Percentiles rank a stretch among this genome's conserved stretches.
Evolutionary conservation across 345 rosid species (phyloP).

Genomic region (Passiflora organensis): DNA sequence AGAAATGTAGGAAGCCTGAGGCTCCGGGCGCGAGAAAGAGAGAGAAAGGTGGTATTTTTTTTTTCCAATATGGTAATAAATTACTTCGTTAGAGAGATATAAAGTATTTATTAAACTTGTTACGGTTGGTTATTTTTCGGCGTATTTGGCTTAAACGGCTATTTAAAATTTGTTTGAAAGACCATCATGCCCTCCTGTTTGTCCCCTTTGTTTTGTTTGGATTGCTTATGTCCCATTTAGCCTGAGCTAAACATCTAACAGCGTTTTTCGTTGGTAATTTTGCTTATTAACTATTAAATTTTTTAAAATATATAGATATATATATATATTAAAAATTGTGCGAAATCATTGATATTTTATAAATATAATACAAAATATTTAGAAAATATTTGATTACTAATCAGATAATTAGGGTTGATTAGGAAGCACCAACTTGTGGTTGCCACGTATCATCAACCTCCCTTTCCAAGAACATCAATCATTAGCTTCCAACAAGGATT

Average conservation of each 20-base stretch:
- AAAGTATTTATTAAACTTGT: background rate
- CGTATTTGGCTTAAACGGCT: conserved; percentile 17
- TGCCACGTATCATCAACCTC: background rate
- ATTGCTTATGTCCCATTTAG: background rate
- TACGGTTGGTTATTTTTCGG: background rate
- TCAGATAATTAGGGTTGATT: too few relatives aligned
- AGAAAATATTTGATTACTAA: background rate
- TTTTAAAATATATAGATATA: too few relatives aligned
- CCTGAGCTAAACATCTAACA: too few relatives aligned
- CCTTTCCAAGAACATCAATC: background rate
- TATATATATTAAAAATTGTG: too few relatives aligned
- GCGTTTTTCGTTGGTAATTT: too few relatives aligned
- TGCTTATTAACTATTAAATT: background rate
- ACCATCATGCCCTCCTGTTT: conserved; percentile 2
- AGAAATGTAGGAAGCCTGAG: background rate
- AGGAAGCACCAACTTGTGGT: background rate
- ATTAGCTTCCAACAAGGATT: background rate
- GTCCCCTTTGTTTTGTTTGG: background rate
- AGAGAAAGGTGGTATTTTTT: background rate
- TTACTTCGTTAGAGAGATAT: background rate
- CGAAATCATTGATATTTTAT: background rate
- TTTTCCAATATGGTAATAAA: background rate
- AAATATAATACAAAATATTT: too few relatives aligned
- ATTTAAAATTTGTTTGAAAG: conserved; percentile 6
- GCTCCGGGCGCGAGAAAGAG: background rate